phyloP scores from a whole-genome alignment of 2,329 filamentous ascomycete genomes.

The Penicillium expansum region DNA sequence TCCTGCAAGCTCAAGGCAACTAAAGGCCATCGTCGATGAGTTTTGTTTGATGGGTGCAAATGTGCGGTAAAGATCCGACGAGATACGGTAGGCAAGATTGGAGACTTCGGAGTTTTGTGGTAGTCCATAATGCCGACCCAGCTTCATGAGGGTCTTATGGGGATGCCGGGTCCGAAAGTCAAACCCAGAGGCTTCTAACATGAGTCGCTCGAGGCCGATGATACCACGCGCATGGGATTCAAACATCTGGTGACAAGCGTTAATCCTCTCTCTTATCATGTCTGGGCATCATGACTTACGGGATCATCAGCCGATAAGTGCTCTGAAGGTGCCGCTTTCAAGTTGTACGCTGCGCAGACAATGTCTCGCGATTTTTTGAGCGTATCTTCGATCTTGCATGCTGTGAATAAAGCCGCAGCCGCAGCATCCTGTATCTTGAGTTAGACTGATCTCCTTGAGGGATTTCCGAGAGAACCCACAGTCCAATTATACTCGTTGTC shows the following conservation, averaged over 20 bases:
- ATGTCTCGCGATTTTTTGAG: constrained; percentile 96
- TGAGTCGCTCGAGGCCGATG: constrained; percentile 85
- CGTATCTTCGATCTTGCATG: constrained; percentile 97
- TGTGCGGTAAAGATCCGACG: constrained; percentile 87
- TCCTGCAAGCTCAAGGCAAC: constrained; percentile 75
- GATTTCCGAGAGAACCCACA: constrained; percentile 32
- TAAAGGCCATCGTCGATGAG: constrained; percentile 78
- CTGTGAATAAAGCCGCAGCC: constrained; percentile 81
- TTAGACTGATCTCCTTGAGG: constrained; percentile 3
- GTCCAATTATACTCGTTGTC: constrained; percentile 79
- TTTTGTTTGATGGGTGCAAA: constrained; percentile 89
- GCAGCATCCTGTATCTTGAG: constrained; percentile 67
- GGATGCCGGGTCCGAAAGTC: constrained; percentile 90
- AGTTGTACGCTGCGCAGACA: constrained; percentile 82
- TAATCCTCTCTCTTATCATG: not conserved
- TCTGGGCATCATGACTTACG: constrained; percentile 48
- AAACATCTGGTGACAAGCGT: constrained; percentile 59
- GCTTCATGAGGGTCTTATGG: constrained; percentile 79
- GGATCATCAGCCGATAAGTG: constrained; percentile 76
- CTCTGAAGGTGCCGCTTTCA: constrained; percentile 68
- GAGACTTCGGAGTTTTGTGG: constrained; percentile 57
- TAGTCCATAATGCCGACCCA: constrained; percentile 60
- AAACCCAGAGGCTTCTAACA: constrained; percentile 89
- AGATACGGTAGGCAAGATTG: constrained; percentile 73
- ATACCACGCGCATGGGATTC: constrained; percentile 76